These are phyloP conservation scores for Ogataea methylovora DNA, from an alignment of 805 yeast species.

Conservation along the genomic window DNA sequence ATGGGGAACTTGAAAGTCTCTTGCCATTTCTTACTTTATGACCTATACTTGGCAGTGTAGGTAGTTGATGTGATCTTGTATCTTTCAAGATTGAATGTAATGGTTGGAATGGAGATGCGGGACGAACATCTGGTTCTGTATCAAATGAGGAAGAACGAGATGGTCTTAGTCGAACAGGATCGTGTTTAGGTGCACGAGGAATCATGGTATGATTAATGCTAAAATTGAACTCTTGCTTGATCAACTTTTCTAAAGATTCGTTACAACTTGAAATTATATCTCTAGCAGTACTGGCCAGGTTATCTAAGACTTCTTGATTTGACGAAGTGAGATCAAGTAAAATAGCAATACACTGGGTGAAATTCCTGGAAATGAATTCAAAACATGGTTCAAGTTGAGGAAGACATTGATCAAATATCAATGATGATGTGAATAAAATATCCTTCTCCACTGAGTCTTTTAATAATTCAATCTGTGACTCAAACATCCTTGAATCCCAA, in stretches of 20 bases:
- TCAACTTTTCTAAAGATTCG: slow-evolving; percentile 9
- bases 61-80: too few species aligned
- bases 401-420: slow-evolving; percentile 43
- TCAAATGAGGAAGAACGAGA: too few species aligned
- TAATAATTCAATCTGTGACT: slow-evolving; percentile 32
- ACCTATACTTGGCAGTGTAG: too few species aligned
- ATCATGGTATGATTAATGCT: too few species aligned
- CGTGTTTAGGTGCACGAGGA: too few species aligned
- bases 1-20: slow-evolving; percentile 6
- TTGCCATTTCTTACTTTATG: background rate
- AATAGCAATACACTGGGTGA: slow-evolving; percentile 8
- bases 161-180: too few species aligned
- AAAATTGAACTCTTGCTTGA: slow-evolving; percentile 7
- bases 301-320: slow-evolving; percentile 8
- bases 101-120: too few species aligned
- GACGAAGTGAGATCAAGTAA: slow-evolving; percentile 10
- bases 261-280: slow-evolving; percentile 7
- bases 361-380: slow-evolving; percentile 7
- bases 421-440: slow-evolving; percentile 46
- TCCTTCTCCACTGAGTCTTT: slow-evolving; percentile 45
- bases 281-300: slow-evolving; percentile 3
- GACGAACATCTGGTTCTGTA: too few species aligned
- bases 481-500: slow-evolving; percentile 33
- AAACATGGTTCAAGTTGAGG: slow-evolving; percentile 12
- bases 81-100: too few species aligned